These are phyloP conservation scores for Jamesozyma spencerorum DNA, from an alignment of 805 yeast genomes.

Conservation along the genomic window DNA sequence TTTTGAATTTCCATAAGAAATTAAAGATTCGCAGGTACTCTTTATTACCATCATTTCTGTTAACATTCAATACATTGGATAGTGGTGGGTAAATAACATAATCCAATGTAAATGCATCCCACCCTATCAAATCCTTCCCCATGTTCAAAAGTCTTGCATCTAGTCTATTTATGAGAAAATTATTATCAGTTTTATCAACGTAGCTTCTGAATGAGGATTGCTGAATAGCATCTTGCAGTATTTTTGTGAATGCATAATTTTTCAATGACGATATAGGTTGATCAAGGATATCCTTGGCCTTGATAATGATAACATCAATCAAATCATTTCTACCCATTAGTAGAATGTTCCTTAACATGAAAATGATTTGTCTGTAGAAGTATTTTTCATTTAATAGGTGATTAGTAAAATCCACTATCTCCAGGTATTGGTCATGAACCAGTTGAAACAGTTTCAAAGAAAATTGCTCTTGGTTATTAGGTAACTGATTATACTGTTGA, in stretches of 20 bases:
- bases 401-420: slow-evolving; percentile 45
- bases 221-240: slow-evolving; percentile 55
- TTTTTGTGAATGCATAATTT: slow-evolving; percentile 54
- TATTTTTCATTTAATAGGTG: slow-evolving; percentile 41
- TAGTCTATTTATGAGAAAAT: slow-evolving; percentile 41
- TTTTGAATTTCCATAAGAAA: slow-evolving; percentile 71
- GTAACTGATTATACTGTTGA: slow-evolving; percentile 7
- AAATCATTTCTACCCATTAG: slow-evolving; percentile 77
- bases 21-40: slow-evolving; percentile 77
- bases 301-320: slow-evolving; percentile 51
- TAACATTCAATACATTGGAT: slow-evolving; percentile 46
- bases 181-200: slow-evolving; percentile 29
- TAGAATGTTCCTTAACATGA: slow-evolving; percentile 53
- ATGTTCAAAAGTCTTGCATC: slow-evolving; percentile 79
- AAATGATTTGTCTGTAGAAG: slow-evolving; percentile 44
- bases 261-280: slow-evolving; percentile 57
- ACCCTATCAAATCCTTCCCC: slow-evolving; percentile 67
- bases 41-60: slow-evolving; percentile 34
- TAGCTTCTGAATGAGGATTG: slow-evolving; percentile 41
- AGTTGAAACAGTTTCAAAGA: slow-evolving; percentile 26
- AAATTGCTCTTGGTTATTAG: slow-evolving; percentile 2
- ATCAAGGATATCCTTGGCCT: slow-evolving; percentile 44
- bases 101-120: slow-evolving; percentile 90
- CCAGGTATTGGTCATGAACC: slow-evolving; percentile 39
- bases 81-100: slow-evolving; percentile 49